Conservation (phyloP, 345 rosid genomes). For the Ricinus communis region DNA sequence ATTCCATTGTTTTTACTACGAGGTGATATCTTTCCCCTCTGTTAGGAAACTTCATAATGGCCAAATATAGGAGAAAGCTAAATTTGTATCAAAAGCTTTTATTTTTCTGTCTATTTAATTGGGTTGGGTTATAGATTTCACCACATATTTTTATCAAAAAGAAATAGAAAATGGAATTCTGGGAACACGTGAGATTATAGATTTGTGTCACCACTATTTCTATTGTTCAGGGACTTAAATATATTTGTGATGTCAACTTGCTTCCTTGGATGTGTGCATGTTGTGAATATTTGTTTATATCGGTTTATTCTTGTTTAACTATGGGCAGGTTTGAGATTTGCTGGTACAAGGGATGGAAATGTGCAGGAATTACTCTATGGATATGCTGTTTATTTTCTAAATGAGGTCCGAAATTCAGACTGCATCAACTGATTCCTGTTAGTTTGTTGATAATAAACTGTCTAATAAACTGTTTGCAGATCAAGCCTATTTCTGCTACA, state of each 20-base stretch:
- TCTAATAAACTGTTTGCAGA: constrained; percentile 46
- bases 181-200: background rate
- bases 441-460: constrained; percentile 10
- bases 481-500: constrained; percentile 69
- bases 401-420: constrained; percentile 64
- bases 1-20: too few species aligned
- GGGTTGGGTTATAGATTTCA: background rate
- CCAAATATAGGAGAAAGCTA: background rate
- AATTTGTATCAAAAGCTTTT: background rate
- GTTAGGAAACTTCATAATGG: background rate
- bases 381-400: constrained; percentile 74
- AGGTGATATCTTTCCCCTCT: too few species aligned
- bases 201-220: too few species aligned
- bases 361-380: constrained; percentile 80
- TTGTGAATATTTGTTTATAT: background rate
- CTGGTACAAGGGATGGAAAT: constrained; percentile 85
- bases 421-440: background rate
- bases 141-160: background rate
- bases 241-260: background rate
- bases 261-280: background rate
- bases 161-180: background rate
- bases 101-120: background rate
- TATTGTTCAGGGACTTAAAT: too few species aligned
- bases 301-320: constrained; percentile 18
- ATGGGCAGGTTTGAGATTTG: constrained; percentile 81